These are phyloP conservation scores for Fomitopsis schrenkii DNA, from an alignment of 1,284 basidiomycete species.

Conservation along the genomic window DNA sequence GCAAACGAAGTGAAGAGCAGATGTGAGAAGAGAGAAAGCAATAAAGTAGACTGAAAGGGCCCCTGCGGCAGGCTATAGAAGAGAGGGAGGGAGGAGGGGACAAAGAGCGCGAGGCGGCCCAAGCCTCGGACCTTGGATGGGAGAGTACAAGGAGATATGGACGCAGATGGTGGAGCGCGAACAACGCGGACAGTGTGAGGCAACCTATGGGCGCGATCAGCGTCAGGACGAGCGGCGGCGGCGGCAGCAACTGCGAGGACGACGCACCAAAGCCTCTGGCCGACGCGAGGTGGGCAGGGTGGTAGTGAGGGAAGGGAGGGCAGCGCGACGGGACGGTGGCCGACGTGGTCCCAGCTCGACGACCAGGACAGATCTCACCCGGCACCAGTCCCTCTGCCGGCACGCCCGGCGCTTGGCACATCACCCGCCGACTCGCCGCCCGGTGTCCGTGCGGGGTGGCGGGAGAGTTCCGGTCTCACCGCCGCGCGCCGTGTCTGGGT, in stretches of 20 bases:
- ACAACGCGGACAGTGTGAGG: slow-evolving; percentile 38
- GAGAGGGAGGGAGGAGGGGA: neutral
- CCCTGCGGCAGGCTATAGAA: neutral
- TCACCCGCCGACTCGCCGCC: neutral
- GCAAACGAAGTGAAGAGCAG: neutral
- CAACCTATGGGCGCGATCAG: slow-evolving; percentile 19
- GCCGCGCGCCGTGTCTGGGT: too few species aligned
- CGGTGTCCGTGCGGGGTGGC: neutral
- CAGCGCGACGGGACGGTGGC: neutral
- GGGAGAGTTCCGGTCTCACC: neutral
- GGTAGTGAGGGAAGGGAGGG: neutral
- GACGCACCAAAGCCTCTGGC: neutral
- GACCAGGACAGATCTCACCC: neutral
- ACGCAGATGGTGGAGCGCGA: slow-evolving; percentile 20
- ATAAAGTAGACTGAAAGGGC: slow-evolving; percentile 5
- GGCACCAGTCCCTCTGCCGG: neutral
- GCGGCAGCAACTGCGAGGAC: neutral
- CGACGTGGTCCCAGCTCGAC: neutral
- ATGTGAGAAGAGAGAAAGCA: neutral
- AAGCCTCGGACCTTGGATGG: slow-evolving; percentile 7
- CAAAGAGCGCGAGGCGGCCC: neutral
- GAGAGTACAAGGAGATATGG: neutral
- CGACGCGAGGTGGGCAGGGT: neutral
- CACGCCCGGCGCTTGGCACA: neutral
- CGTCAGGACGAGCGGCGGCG: slow-evolving; percentile 1